These are phyloP conservation scores for Tephrocybe sp. DNA, from an alignment of 768 basidiomycete species.

Conservation along the genomic window DNA sequence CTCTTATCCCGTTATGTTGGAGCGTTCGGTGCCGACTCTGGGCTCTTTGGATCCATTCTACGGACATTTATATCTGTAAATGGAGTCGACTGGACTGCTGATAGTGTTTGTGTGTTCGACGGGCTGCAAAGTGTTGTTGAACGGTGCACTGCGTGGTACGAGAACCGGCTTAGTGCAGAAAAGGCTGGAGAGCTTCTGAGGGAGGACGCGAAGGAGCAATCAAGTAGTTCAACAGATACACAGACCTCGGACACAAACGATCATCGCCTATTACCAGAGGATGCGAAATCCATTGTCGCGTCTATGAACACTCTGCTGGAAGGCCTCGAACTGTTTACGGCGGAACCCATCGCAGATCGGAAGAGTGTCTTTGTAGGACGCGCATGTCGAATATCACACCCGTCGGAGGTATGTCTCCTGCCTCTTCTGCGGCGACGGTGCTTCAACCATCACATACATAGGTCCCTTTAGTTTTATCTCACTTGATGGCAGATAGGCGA, in stretches of 20 bases:
- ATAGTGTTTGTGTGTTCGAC: slow-evolving; percentile 82
- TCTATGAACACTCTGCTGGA: slow-evolving; percentile 40
- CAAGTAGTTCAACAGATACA: slow-evolving; percentile 11
- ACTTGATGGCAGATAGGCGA: slow-evolving; percentile 69
- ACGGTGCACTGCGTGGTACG: slow-evolving; percentile 67
- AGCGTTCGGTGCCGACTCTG: slow-evolving; percentile 70
- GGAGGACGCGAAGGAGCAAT: slow-evolving; percentile 43
- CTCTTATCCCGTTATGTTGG: slow-evolving; percentile 84
- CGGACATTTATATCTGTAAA: slow-evolving; percentile 78
- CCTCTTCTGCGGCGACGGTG: too few relatives aligned
- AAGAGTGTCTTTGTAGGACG: slow-evolving; percentile 87
- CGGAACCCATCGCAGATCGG: slow-evolving; percentile 82
- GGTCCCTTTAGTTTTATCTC: slow-evolving; percentile 67
- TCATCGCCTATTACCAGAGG: slow-evolving; percentile 5
- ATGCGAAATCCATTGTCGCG: slow-evolving; percentile 10
- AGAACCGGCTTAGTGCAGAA: slow-evolving; percentile 57
- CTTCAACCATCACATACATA: too few relatives aligned
- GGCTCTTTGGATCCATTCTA: slow-evolving; percentile 74
- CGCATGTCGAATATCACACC: slow-evolving; percentile 77
- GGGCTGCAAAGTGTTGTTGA: slow-evolving; percentile 79
- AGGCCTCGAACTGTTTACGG: slow-evolving; percentile 64
- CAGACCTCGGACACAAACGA: slow-evolving; percentile 6
- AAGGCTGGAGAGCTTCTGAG: slow-evolving; percentile 55
- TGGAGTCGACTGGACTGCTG: slow-evolving; percentile 77
- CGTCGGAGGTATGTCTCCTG: slow-evolving; percentile 58